phyloP scores from a whole-genome alignment of 306 rosid species.

The Glycine latifolia region DNA sequence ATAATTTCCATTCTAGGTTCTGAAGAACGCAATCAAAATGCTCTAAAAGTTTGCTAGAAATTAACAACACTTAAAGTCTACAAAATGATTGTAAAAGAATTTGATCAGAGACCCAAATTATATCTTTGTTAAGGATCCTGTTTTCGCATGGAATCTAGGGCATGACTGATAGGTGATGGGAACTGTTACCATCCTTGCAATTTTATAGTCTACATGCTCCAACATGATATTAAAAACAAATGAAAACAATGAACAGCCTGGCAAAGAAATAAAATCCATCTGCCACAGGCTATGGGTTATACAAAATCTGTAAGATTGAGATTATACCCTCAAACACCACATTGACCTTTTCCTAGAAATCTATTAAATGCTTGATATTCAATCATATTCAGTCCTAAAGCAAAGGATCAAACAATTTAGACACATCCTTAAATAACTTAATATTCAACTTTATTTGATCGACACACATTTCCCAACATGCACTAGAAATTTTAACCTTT shows the following conservation, averaged over 20 bases:
- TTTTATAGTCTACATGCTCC: too few relatives aligned
- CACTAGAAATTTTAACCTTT: too few relatives aligned
- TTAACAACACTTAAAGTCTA: slow-evolving; percentile 37
- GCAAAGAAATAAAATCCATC: background rate
- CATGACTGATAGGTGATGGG: background rate
- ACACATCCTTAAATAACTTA: slow-evolving; percentile 9
- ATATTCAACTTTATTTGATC: background rate
- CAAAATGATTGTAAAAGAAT: slow-evolving; percentile 21
- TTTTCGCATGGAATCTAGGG: slow-evolving; percentile 31
- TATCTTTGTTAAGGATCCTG: slow-evolving; percentile 29
- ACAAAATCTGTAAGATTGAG: background rate
- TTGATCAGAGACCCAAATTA: slow-evolving; percentile 21
- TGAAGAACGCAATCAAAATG: slow-evolving; percentile 24
- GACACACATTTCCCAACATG: background rate
- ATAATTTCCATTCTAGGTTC: slow-evolving; percentile 29
- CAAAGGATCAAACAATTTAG: slow-evolving; percentile 8
- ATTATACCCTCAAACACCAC: background rate
- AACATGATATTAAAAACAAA: background rate
- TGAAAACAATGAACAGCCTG: background rate
- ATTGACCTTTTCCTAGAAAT: background rate
- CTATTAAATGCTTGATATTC: background rate
- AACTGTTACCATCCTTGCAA: too few relatives aligned
- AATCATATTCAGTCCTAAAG: background rate
- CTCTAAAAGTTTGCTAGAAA: slow-evolving; percentile 18
- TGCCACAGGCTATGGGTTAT: background rate